Evolutionary conservation across 148 eudicot genomes (phyloP).

Genomic region (Rhododendron molle): DNA sequence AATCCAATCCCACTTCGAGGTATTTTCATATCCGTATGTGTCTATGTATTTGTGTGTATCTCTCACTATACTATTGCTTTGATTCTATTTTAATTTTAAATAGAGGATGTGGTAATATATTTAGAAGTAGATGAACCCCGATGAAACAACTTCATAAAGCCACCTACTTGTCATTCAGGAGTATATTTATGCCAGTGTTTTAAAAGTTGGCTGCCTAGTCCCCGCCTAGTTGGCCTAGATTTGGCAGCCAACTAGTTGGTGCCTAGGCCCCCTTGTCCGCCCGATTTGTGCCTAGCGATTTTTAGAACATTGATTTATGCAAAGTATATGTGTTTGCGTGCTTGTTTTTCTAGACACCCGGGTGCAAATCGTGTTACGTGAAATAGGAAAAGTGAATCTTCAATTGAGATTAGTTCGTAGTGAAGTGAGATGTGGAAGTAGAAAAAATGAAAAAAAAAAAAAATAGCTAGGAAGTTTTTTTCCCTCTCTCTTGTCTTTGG

Average conservation of each 20-base stretch:
- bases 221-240: no score
- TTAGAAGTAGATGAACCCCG: background rate
- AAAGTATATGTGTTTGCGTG: background rate
- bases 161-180: background rate
- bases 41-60: background rate
- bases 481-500: background rate
- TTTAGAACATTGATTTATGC: no score
- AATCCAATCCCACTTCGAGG: conserved; percentile 78
- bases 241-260: no score
- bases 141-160: background rate
- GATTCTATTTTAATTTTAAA: background rate
- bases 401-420: background rate
- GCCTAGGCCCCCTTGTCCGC: no score
- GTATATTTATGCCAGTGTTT: background rate
- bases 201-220: background rate
- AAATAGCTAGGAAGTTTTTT: no score
- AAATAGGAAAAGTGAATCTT: background rate
- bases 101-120: background rate
- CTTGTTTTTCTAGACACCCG: background rate
- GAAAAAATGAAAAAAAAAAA: background rate
- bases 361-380: background rate
- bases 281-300: no score
- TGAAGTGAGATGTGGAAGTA: background rate
- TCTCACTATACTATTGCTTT: background rate
- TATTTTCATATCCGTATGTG: background rate